Evolutionary conservation across 106 monocot species (phyloP), one percentile per base, ranked within the genome.

Genomic region (Triglochin maritima): DNA sequence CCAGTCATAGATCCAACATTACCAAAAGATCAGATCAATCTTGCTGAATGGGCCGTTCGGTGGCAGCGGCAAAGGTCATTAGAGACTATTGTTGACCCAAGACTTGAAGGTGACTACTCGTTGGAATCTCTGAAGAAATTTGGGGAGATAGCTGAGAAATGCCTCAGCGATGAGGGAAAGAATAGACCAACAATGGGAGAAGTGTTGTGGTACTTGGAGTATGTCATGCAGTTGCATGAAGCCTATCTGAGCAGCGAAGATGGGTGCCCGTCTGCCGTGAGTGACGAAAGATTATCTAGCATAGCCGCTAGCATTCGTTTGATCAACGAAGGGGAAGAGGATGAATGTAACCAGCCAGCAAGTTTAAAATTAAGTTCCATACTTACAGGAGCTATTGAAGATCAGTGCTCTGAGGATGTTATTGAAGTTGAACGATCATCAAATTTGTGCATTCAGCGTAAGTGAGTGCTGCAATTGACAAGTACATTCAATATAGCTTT

Each of bases 141-240:
- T 64, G 92, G 88, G 15, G 92, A 92, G 64, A 85, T 92, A 56
- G 92, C 92, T 4, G 85, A 85, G 72, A 92, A 88, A 50, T 92
- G 92, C 29, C 76, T 92, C 8, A 69, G 78, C 2, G 88, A 92
- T 60, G 87, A 92, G 4, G 92, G 88, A 8, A 85, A 56, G 63
- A 79, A 68, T 57, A 59, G 92, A 46, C 92, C 92, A 5, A 81
- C 80, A 7, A 92, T 92, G 69, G 87, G 85, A 14, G 92, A 92
- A 50, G 92, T 92, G 6, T 56, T 92, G 53, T 92, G 88, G 88
- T 83, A 92, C 64, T 63, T 92, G 69, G 92, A 92, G 60, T 85
- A 88, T 72, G 83, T 64, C 3, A 56, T 83, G 69, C 82, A 92
- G 59, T 75, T 87, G 14, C 79, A 87, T 52, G 87, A 87, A 17